A percentile compares a stretch with the other conserved stretches of the same genome.
phyloP scores from a whole-genome alignment of 495 filamentous ascomycete genomes.

The Talaromyces stipitatus region DNA sequence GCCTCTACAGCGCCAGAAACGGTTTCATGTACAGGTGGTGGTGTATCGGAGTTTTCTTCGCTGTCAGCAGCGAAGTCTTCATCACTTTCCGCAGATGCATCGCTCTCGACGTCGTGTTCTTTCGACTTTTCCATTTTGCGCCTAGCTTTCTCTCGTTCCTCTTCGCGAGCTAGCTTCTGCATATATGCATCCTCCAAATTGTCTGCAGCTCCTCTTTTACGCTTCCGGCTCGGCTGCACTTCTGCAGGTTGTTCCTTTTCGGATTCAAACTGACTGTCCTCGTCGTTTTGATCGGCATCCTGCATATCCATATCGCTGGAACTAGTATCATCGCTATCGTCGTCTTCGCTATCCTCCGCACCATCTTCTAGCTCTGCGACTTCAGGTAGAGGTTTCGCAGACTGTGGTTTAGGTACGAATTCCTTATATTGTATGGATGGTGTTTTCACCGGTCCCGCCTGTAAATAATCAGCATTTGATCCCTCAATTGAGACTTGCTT shows the following conservation, averaged over 20 bases:
- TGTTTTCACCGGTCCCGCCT: conserved; percentile 63
- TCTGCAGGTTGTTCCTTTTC: conserved; percentile 22
- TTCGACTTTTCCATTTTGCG: conserved; percentile 16
- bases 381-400: conserved; percentile 9
- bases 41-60: conserved; percentile 11
- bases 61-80: no score
- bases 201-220: conserved; percentile 62
- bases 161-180: conserved; percentile 56
- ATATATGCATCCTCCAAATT: conserved; percentile 80
- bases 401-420: conserved; percentile 16
- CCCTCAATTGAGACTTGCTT: neutral
- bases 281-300: conserved; percentile 31
- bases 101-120: conserved; percentile 9
- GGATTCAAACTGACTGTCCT: conserved; percentile 24
- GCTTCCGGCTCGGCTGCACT: conserved; percentile 53
- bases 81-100: neutral
- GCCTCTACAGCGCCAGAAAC: conserved; percentile 28
- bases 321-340: conserved; percentile 23
- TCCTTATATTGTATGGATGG: conserved; percentile 44
- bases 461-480: conserved; percentile 10
- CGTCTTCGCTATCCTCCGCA: conserved; percentile 18
- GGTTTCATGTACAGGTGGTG: conserved; percentile 52
- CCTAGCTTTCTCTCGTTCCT: conserved; percentile 42
- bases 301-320: conserved; percentile 34
- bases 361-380: conserved; percentile 17